Base-by-base conservation (phyloP, 192 early-diverging fungal species). In the Lobosporangium transversale region DNA sequence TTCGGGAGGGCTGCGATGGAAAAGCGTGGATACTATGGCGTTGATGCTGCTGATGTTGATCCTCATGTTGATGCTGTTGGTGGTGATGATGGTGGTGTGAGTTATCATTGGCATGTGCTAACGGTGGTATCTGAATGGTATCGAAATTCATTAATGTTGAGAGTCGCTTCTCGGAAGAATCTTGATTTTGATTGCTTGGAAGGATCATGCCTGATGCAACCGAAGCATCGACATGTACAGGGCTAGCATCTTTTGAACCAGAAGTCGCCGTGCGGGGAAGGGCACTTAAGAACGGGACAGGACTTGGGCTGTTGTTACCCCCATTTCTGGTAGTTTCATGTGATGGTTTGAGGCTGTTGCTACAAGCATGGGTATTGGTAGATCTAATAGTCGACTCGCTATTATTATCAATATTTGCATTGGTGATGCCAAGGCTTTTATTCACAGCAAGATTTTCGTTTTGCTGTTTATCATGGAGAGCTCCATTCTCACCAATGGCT, bases 151-250 rank as follows among this genome's bases (percentile, higher is more conserved):
- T 55, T 9, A 70, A 30, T 10, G 68, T 62, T 35, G 68, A 70
- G 4, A 70, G 68, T 45, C 68, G 52, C 32, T 55, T 54, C 29
- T 70, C 58, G 20, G 67, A 69, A 29, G 58, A 62, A 33, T 70
- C 68, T 20, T 62, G 68, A 27, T 32, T 29, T 20, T 70, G 68
- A 48, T n/a, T n/a, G n/a, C 58, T 61, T 7, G 51, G 26, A 15
- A 70, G 53, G 23, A 70, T 61, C 29, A 59, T 70, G 5, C 68
- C 68, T 17, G 68, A 70, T 35, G 53, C 68, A 1, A 70, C 58
- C 32, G 58, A 61, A 59, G 59, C 58, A 48, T 70, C 59, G 14
- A 70, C 59, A 18, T 62, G 51, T 14, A 62, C 53, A 15, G 68
- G 68, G 31, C 51, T 70, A 21, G 30, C 53, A 10, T 70, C 68